Percentiles rank a stretch among this genome's conserved stretches.
phyloP scores from a whole-genome alignment of 305 asterid species.

The Fraxinus angustifolia region DNA sequence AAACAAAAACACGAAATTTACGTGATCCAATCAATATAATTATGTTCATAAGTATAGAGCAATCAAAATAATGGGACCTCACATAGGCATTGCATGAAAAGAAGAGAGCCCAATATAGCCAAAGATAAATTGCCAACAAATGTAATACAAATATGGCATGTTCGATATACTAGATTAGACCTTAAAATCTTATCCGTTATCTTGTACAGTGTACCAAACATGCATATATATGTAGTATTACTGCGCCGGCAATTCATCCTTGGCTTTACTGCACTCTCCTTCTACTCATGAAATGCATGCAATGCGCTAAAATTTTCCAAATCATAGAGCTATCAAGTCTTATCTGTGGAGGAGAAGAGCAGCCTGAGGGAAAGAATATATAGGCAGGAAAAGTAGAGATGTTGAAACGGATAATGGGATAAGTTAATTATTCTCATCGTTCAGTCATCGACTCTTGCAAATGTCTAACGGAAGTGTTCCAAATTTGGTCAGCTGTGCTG shows the following conservation, averaged over 20 bases:
- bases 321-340: background rate
- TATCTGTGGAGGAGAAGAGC: background rate
- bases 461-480: background rate
- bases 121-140: constrained; percentile 26
- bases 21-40: background rate
- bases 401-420: background rate
- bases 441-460: background rate
- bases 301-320: background rate
- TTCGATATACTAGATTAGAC: background rate
- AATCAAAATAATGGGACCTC: background rate
- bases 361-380: background rate
- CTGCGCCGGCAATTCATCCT: constrained; percentile 19
- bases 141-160: background rate
- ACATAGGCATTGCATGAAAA: constrained; percentile 21
- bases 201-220: background rate
- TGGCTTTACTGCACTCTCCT: constrained; percentile 18
- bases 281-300: constrained; percentile 9
- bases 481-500: background rate
- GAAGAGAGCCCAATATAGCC: constrained; percentile 37
- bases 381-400: constrained; percentile 7
- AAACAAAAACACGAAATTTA: background rate
- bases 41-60: background rate
- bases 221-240: background rate
- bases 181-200: background rate
- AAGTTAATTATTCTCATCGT: constrained; percentile 3